phyloP scores from a whole-genome alignment of 1,284 basidiomycete genomes.

The Paramarasmius palmivorus region DNA sequence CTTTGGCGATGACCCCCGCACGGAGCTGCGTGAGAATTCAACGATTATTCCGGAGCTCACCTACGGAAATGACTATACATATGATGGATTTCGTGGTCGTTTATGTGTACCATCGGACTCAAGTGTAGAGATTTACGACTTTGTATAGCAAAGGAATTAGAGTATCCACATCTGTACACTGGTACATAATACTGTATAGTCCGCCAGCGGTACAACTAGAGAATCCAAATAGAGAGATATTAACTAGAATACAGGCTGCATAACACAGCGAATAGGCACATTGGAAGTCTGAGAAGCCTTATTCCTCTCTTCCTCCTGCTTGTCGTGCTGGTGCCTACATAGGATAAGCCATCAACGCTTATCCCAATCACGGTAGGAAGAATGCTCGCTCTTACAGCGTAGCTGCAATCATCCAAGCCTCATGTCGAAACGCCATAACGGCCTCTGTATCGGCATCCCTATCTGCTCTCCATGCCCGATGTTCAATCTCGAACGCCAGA shows the following conservation, averaged over 20 bases:
- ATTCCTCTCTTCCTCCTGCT: background rate
- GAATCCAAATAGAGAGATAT: too few species aligned
- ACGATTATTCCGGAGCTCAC: background rate
- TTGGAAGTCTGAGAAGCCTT: background rate
- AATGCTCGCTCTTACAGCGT: constrained; percentile 7
- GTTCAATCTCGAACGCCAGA: constrained; percentile 60
- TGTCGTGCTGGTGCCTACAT: background rate
- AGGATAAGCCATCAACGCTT: background rate
- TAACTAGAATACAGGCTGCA: constrained; percentile 12
- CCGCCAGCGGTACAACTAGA: too few species aligned
- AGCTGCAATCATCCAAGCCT: constrained; percentile 59
- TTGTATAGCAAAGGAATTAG: background rate
- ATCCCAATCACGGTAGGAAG: background rate
- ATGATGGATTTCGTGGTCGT: background rate
- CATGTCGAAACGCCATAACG: constrained; percentile 60
- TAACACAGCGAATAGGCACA: constrained; percentile 8
- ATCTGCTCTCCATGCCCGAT: constrained; percentile 63
- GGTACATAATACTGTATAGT: too few species aligned
- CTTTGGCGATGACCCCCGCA: background rate
- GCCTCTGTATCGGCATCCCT: constrained; percentile 68
- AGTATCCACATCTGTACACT: too few species aligned
- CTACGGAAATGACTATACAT: background rate
- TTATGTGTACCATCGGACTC: background rate
- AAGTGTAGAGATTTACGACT: background rate
- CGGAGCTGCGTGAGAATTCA: background rate